These are phyloP conservation scores for Verticillium longisporum DNA, from an alignment of 2,329 filamentous ascomycete genomes.

Conservation along the genomic window DNA sequence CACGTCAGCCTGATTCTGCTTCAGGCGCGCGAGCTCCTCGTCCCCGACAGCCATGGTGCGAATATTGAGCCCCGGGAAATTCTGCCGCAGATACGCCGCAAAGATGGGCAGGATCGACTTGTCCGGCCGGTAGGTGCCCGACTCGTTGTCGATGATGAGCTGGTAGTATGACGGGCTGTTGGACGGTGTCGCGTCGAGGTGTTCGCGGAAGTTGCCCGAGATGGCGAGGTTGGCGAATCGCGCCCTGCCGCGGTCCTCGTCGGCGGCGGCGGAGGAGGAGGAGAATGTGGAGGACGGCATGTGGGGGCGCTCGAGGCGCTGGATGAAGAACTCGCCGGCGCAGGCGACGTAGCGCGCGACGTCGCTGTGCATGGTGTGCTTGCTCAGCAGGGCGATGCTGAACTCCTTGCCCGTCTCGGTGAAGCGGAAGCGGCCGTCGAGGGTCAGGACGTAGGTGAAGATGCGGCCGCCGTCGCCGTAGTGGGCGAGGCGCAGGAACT, in stretches of 20 bases:
- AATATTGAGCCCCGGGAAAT: constrained; percentile 73
- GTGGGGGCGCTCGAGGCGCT: constrained; percentile 49
- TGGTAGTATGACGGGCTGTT: constrained; percentile 58
- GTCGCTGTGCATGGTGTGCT: constrained; percentile 96
- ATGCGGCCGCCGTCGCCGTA: constrained; percentile 80
- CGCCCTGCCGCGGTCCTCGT: constrained; percentile 17
- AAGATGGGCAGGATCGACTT: constrained; percentile 67
- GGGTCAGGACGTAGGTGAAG: constrained; percentile 86
- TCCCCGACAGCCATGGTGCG: constrained; percentile 73
- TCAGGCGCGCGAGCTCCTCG: constrained; percentile 65
- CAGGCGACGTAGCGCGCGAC: constrained; percentile 88
- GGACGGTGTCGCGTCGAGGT: constrained; percentile 19
- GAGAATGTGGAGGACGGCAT: neutral
- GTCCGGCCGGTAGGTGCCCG: constrained; percentile 86
- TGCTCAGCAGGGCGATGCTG: constrained; percentile 84
- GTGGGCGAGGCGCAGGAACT: constrained; percentile 81
- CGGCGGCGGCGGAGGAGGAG: neutral
- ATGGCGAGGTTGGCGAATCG: neutral
- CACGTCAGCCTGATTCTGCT: constrained; percentile 63
- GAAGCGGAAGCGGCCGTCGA: constrained; percentile 82
- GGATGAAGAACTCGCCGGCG: constrained; percentile 88
- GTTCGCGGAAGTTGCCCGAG: no score
- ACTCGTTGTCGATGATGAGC: constrained; percentile 91
- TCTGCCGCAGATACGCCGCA: constrained; percentile 59
- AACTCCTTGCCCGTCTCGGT: constrained; percentile 96